These are phyloP conservation scores for Nemania diffusa DNA, from an alignment of 2,329 filamentous ascomycete species.

Conservation along the genomic window DNA sequence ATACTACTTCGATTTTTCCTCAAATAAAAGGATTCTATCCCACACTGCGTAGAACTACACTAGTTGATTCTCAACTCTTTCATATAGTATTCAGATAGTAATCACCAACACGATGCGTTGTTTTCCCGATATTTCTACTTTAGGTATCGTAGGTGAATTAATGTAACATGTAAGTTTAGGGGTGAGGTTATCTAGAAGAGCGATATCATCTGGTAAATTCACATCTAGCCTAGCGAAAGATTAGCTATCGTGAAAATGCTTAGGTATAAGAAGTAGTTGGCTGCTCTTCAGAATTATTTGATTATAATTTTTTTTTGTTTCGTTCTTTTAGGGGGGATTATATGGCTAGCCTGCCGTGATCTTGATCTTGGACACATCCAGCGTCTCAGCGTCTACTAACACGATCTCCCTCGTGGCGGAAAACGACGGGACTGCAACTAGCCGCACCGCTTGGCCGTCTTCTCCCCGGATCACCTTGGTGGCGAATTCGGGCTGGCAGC, in stretches of 20 bases:
- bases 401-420: slow-evolving; percentile 81
- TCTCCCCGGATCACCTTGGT: slow-evolving; percentile 75
- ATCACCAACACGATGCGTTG: slow-evolving; percentile 11
- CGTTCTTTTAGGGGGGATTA: not conserved
- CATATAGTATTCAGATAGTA: not conserved
- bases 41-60: not conserved
- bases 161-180: not conserved
- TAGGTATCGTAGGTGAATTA: not conserved
- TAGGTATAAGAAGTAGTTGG: not conserved
- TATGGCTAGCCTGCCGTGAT: slow-evolving; percentile 51
- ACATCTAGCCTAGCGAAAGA: not conserved
- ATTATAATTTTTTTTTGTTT: not conserved
- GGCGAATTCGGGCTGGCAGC: slow-evolving; percentile 82
- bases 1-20: no score
- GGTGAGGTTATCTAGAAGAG: not conserved
- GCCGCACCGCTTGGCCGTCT: slow-evolving; percentile 75
- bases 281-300: slow-evolving; percentile 3
- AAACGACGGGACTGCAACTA: slow-evolving; percentile 88
- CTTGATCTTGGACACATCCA: slow-evolving; percentile 79
- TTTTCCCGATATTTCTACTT: slow-evolving; percentile 4
- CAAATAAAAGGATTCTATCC: not conserved
- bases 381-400: slow-evolving; percentile 84
- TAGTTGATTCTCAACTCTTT: not conserved
- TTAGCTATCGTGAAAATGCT: not conserved
- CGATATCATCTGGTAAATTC: not conserved